phyloP scores from a whole-genome alignment of 352 stramenopile species.

The Phytophthora pinifolia region DNA sequence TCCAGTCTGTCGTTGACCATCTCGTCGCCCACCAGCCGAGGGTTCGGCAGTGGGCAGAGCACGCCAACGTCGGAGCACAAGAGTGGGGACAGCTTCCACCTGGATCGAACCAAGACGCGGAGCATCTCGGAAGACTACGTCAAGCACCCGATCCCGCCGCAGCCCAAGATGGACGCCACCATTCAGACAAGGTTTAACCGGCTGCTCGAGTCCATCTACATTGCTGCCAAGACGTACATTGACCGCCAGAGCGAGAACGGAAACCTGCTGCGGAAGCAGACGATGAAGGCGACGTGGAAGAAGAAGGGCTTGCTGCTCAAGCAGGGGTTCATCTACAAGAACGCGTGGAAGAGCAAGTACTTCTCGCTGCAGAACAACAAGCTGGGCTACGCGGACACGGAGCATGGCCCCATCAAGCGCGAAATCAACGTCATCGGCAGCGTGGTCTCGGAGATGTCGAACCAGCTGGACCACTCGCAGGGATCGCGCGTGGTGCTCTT shows the following conservation, averaged over 20 bases:
- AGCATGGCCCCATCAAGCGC: constrained; percentile 83
- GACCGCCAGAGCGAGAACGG: constrained; percentile 66
- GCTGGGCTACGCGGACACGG: constrained; percentile 74
- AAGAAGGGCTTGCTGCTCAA: constrained; percentile 88
- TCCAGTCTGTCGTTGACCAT: constrained; percentile 68
- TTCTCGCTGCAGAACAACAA: constrained; percentile 90
- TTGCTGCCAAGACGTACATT: constrained; percentile 85
- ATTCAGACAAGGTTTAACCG: constrained; percentile 84
- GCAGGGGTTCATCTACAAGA: constrained; percentile 91
- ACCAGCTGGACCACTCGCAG: constrained; percentile 89
- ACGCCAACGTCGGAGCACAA: constrained; percentile 67
- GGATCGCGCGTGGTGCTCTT: constrained; percentile 82
- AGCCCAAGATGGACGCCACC: constrained; percentile 86
- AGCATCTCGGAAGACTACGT: constrained; percentile 83
- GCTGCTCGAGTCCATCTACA: constrained; percentile 84
- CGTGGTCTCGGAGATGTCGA: constrained; percentile 77
- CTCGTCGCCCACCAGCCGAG: constrained; percentile 68
- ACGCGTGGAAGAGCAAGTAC: constrained; percentile 88
- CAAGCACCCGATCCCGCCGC: constrained; percentile 48
- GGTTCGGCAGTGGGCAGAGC: constrained; percentile 60
- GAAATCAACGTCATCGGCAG: constrained; percentile 89
- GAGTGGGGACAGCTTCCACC: constrained; percentile 55
- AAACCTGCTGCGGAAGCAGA: constrained; percentile 64
- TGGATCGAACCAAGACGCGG: constrained; percentile 57
- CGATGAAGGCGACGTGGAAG: constrained; percentile 84